Percentiles rank a stretch among this genome's conserved stretches.
These are phyloP conservation scores for Hygrophorus pudorinus DNA, from an alignment of 768 basidiomycete species.

Conservation along the genomic window DNA sequence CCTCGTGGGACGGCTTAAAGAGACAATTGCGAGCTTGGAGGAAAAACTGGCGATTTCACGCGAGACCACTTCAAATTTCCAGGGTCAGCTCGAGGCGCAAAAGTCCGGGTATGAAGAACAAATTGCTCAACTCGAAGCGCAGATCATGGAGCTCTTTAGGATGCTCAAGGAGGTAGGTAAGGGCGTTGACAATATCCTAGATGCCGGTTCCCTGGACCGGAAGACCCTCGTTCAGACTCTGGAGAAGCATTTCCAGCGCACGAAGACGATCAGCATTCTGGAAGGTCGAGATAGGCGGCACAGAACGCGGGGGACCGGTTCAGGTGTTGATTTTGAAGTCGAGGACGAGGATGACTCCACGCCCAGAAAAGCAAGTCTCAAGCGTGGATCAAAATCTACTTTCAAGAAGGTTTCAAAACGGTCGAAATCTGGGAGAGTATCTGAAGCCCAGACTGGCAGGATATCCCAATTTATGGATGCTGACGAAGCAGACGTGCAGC, in stretches of 20 bases:
- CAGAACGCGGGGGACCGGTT: conserved; percentile 15
- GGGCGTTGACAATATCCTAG: conserved; percentile 67
- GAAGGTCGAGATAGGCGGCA: conserved; percentile 53
- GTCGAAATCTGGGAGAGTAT: conserved; percentile 12
- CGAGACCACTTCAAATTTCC: conserved; percentile 65
- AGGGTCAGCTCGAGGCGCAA: conserved; percentile 69
- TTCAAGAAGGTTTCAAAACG: conserved; percentile 23
- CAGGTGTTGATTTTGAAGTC: conserved; percentile 17
- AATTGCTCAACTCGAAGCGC: conserved; percentile 80
- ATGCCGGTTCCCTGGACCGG: conserved; percentile 64
- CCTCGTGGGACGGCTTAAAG: conserved; percentile 73
- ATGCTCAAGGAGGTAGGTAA: conserved; percentile 84
- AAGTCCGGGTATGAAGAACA: conserved; percentile 75
- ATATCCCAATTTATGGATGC: conserved; percentile 87
- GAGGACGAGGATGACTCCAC: conserved; percentile 51
- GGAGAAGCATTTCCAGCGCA: conserved; percentile 74
- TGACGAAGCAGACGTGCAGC: conserved; percentile 71
- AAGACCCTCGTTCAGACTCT: conserved; percentile 71
- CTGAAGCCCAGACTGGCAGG: conserved; percentile 38
- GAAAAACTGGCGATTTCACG: conserved; percentile 73
- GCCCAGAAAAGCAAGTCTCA: conserved; percentile 42
- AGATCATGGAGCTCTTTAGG: conserved; percentile 88
- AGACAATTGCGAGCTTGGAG: conserved; percentile 56
- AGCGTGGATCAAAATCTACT: conserved; percentile 23
- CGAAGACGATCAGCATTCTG: conserved; percentile 75